Percentiles rank a stretch among this genome's conserved stretches.
Conservation (phyloP, 306 rosid species). For the Coriaria nepalensis region DNA sequence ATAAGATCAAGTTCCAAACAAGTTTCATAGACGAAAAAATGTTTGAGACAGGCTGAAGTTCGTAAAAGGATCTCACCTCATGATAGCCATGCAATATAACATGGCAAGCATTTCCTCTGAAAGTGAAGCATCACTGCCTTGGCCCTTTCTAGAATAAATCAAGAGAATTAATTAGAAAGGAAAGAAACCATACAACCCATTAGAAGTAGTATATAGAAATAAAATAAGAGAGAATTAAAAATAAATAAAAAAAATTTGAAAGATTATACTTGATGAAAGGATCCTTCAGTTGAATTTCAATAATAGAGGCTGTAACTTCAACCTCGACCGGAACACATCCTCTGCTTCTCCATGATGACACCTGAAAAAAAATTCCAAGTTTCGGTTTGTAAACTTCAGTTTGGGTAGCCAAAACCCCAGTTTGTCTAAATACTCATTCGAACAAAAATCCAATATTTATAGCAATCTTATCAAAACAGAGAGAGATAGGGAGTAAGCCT, state of each 20-base stretch:
- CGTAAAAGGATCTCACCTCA: slow-evolving; percentile 30
- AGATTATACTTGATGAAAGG: slow-evolving; percentile 45
- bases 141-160: slow-evolving; percentile 17
- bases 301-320: slow-evolving; percentile 57
- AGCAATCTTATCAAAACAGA: neutral
- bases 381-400: too few species aligned
- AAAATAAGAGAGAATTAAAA: neutral
- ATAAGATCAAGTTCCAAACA: neutral
- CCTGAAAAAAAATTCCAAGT: slow-evolving; percentile 17
- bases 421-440: too few species aligned
- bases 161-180: neutral
- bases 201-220: neutral
- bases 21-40: neutral
- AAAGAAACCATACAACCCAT: neutral
- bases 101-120: slow-evolving; percentile 65
- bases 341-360: slow-evolving; percentile 73
- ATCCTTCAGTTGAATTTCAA: slow-evolving; percentile 59
- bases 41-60: neutral
- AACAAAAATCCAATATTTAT: neutral
- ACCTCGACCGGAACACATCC: slow-evolving; percentile 66
- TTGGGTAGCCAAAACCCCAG: too few species aligned
- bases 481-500: slow-evolving; percentile 8
- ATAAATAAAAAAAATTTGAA: neutral
- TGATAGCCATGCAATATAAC: slow-evolving; percentile 68
- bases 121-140: slow-evolving; percentile 19